These are phyloP conservation scores for Pulveroboletus sp. DNA, from an alignment of 768 basidiomycete genomes.

Conservation along the genomic window DNA sequence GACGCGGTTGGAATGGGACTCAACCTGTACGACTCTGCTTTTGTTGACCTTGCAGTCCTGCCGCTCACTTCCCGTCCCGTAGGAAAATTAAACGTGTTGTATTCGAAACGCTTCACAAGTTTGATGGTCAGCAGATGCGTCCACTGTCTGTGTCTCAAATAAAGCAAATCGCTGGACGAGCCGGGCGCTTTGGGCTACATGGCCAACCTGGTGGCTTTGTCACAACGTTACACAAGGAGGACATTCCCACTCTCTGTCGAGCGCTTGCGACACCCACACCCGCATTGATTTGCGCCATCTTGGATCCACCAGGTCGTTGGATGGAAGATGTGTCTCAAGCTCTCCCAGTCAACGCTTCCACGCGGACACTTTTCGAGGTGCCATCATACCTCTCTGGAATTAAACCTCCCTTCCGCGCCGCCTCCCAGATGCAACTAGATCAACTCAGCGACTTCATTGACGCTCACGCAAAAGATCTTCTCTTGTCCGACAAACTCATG, in stretches of 20 bases:
- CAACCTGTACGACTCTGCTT: conserved; percentile 67
- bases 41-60: neutral
- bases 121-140: conserved; percentile 43
- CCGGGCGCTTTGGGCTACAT: conserved; percentile 83
- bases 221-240: conserved; percentile 64
- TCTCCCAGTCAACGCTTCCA: conserved; percentile 43
- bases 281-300: conserved; percentile 50
- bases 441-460: conserved; percentile 46
- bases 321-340: conserved; percentile 31
- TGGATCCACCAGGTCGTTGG: conserved; percentile 33
- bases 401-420: conserved; percentile 43
- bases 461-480: conserved; percentile 32
- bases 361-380: conserved; percentile 46
- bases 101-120: conserved; percentile 71
- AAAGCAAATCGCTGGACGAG: conserved; percentile 94
- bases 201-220: conserved; percentile 58
- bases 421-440: conserved; percentile 20
- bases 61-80: conserved; percentile 1
- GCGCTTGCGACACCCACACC: conserved; percentile 53
- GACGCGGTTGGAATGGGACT: conserved; percentile 98
- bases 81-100: conserved; percentile 92
- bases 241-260: conserved; percentile 57
- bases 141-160: conserved; percentile 69
- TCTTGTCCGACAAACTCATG: conserved; percentile 42
- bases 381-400: conserved; percentile 46